Percentiles rank a stretch among this genome's conserved stretches.
These are phyloP conservation scores for Berberis thunbergii DNA, from an alignment of 164 flowering plant species.

Conservation along the genomic window DNA sequence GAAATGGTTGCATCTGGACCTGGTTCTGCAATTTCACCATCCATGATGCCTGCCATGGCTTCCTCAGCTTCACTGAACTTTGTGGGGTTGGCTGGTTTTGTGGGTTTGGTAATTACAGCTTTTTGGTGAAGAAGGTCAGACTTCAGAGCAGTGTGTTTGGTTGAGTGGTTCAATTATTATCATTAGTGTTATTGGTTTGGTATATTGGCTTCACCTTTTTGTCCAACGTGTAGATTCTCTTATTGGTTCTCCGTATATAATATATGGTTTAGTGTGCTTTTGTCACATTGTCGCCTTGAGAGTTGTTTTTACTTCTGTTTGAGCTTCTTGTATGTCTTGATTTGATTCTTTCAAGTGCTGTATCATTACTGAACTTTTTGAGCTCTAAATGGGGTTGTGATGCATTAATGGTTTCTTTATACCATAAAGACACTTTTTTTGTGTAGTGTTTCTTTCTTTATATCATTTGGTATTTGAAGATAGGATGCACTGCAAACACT, in stretches of 20 bases:
- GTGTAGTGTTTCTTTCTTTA: too few relatives aligned
- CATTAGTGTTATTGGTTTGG: neutral
- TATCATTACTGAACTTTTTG: too few relatives aligned
- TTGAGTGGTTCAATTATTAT: constrained; percentile 16
- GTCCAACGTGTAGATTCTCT: constrained; percentile 1
- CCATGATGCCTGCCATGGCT: constrained; percentile 14
- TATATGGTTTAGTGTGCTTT: neutral
- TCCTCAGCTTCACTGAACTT: constrained; percentile 13
- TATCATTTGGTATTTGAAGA: too few relatives aligned
- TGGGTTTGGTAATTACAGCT: constrained; percentile 7
- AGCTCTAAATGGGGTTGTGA: too few relatives aligned
- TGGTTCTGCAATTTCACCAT: constrained; percentile 29
- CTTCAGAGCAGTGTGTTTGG: neutral
- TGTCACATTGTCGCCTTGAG: neutral
- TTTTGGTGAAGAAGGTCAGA: constrained; percentile 1
- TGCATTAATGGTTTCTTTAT: too few relatives aligned
- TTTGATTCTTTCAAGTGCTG: neutral
- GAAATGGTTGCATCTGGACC: constrained; percentile 22
- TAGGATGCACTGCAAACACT: too few relatives aligned
- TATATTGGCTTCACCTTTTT: neutral
- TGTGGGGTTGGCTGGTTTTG: constrained; percentile 5
- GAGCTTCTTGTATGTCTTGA: neutral
- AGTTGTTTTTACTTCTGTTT: neutral
- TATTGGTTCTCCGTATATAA: neutral
- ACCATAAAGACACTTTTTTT: too few relatives aligned